A percentile compares a stretch with the other conserved stretches of the same genome.
phyloP scores from a whole-genome alignment of 2,329 filamentous ascomycete species.

The Colletotrichum incanum region DNA sequence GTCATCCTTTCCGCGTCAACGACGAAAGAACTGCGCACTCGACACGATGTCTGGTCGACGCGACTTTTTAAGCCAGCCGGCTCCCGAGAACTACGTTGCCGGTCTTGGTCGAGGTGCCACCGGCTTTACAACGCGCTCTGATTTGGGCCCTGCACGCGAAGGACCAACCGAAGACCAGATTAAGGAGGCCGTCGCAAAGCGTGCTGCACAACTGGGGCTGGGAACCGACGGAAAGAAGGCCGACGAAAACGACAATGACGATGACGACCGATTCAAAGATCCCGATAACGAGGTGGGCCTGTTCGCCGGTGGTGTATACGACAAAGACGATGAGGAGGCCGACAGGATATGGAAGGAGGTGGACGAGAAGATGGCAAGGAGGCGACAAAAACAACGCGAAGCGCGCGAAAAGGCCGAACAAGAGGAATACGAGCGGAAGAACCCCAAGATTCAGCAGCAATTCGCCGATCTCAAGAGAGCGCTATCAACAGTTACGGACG shows the following conservation, averaged over 20 bases:
- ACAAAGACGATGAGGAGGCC: conserved; percentile 97
- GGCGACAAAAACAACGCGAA: conserved; percentile 93
- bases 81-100: conserved; percentile 91
- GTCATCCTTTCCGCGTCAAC: neutral
- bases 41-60: conserved; percentile 73
- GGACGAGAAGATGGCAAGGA: conserved; percentile 96
- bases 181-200: conserved; percentile 95
- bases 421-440: conserved; percentile 96
- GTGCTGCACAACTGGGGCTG: conserved; percentile 87
- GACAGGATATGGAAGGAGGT: conserved; percentile 96
- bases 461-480: conserved; percentile 97
- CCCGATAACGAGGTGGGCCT: conserved; percentile 97
- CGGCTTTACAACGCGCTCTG: conserved; percentile 96
- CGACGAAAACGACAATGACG: conserved; percentile 79
- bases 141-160: conserved; percentile 94
- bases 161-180: conserved; percentile 98
- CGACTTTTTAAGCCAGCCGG: conserved; percentile 91
- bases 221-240: conserved; percentile 77
- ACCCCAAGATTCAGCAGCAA: conserved; percentile 98
- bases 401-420: conserved; percentile 90
- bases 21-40: conserved; percentile 3
- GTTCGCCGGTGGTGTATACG: conserved; percentile 95
- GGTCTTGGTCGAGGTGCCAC: conserved; percentile 98
- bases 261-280: conserved; percentile 90
- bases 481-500: conserved; percentile 88